Evolutionary conservation across 768 basidiomycete genomes (phyloP), one percentile per base, ranked within the genome.

Genomic region (Leucosporidium scottii): DNA sequence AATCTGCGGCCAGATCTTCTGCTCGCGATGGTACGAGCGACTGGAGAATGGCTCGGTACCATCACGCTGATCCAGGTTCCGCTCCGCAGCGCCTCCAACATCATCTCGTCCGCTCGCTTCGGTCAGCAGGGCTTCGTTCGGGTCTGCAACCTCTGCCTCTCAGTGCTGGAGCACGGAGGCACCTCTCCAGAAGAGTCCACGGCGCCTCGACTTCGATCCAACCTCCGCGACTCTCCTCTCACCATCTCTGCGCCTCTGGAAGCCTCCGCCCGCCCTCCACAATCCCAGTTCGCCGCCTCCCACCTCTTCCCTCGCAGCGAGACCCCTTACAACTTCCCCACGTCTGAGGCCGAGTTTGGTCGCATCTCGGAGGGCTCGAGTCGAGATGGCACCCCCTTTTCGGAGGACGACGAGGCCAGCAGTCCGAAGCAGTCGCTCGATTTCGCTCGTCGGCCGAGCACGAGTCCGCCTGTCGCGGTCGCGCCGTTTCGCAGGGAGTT

Each of bases 121-220:
- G 93, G 93, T 6, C 88, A 91, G 68, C 89, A 94, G 62, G 92
- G 92, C n/a, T 90, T 90, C 85, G 84, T 99, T 61, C 85, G 96
- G 64, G 89, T 96, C 13, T 99, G 96, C 79, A 97, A 97, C 74
- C 81, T 96, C 20, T 98, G 94, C 78, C 81, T 94, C n/a, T 88
- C 90, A 72, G 92, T 92, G 78, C 84, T 93, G 64, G 87, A 89
- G 62, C 90, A 86, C 70, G 91, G 87, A 9, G 88, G 89, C 3
- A 17, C 53, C 4, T 55, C 54, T 1, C 27, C 59, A 9, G 39
- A 44, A 39, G 59, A 39, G 2, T 4, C 57, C 20, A 30, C 13
- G 39, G 13, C 39, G 31, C 34, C 36, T 21, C 65, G 54, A 13
- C 51, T 31, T 17, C 50, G 12, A 25, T 61, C 25, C 89, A 0